phyloP scores from a whole-genome alignment of 139 green algal species.

The Chlorella sp. region DNA sequence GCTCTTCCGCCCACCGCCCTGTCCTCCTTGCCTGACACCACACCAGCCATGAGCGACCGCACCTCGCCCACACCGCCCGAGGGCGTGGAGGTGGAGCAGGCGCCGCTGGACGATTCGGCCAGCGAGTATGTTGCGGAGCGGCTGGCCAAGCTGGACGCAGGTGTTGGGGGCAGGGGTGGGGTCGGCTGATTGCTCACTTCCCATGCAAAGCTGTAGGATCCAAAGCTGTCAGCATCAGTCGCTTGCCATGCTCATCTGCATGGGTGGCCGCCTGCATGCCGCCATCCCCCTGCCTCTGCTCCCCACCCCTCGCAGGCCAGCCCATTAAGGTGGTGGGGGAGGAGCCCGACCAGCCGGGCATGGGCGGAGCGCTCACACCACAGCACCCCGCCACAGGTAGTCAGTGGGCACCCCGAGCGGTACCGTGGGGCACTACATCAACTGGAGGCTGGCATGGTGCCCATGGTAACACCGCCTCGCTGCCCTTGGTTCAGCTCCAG shows the following conservation, averaged over 20 bases:
- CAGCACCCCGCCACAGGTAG: conserved; percentile 1
- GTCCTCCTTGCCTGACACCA: too few relatives aligned
- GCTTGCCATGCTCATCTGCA: not conserved
- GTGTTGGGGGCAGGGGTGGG: not conserved
- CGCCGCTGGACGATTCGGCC: not conserved
- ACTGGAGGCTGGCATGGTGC: not conserved
- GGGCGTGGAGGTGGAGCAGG: not conserved
- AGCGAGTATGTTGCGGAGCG: not conserved
- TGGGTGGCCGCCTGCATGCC: not conserved
- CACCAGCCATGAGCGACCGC: too few relatives aligned
- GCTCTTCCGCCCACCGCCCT: too few relatives aligned
- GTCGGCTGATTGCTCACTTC: too few relatives aligned
- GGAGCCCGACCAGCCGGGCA: not conserved
- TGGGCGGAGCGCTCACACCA: not conserved
- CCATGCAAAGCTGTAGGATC: not conserved
- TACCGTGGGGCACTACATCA: not conserved
- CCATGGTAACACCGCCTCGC: too few relatives aligned
- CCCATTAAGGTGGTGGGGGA: not conserved
- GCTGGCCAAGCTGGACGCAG: not conserved
- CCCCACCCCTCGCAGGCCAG: not conserved
- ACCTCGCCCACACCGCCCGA: too few relatives aligned
- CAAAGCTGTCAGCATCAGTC: not conserved
- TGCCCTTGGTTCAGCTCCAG: too few relatives aligned
- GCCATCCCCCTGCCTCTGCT: too few relatives aligned
- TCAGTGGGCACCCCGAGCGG: too few relatives aligned